Evolutionary conservation across 495 filamentous ascomycete species (phyloP), one percentile per base, ranked within the genome.

Genomic region (Aspergillus conjunctus): DNA sequence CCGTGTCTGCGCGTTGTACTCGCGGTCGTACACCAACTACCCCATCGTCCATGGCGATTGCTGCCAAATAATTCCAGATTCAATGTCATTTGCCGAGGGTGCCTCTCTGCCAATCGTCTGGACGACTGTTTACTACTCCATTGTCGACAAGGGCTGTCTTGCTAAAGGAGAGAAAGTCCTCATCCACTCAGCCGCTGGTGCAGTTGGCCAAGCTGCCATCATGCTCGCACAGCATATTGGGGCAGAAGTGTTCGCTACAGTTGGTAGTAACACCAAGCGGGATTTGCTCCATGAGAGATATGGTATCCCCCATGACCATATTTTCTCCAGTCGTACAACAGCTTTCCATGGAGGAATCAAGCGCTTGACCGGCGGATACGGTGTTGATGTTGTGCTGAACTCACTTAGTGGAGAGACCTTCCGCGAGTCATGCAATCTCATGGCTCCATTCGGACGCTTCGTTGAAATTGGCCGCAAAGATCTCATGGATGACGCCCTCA

Each of bases 201-300:
- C 77, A 4, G 76, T 87, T 1, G 87, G 86, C 6, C 85, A 88
- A 65, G 85, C 85, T 15, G 80, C 86, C 8, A 84, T 89, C 55
- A 68, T 70, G 22, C 49, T 89, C 0, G 81, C 83, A 0, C 78
- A 85, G 43, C 73, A 77, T 63, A 59, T 82, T 14, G 83, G 83
- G 1, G 83, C 84, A 5, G 79, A 85, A 58, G 74, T 89, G 15
- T 88, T 80, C 66, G 82, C 74, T 0, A 88, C 86, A 0, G 86
- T 85, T 0, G 79, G 82, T 0, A 79, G 74, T 6, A 56, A 72
- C 1, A 77, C 82, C 32, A 85, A 88, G 72, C 79, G 79, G 45
- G 63, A 77, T 4, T 71, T 86, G 12, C 69, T 90, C 12, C 70
- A 75, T 22, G 67, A 73, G 18, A 67, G 75, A 15, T 86, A 80